A percentile compares a stretch with the other conserved stretches of the same genome.
Evolutionary conservation across 75 land plant species (phyloP).

Genomic region (Larix kaempferi): DNA sequence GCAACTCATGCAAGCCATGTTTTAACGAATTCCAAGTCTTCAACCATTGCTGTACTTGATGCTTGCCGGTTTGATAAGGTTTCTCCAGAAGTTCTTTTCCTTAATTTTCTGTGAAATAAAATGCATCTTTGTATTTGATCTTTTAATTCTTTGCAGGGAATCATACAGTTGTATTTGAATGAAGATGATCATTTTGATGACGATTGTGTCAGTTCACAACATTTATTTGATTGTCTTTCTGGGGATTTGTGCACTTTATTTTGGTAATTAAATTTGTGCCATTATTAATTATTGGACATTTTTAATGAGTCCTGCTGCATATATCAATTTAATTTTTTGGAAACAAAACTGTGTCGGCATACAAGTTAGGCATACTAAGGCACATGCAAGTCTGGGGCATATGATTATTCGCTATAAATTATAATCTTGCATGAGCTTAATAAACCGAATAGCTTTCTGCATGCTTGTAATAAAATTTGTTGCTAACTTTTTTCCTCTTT

Average conservation of each 20-base stretch:
- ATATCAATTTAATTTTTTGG: background rate
- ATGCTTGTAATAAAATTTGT: background rate
- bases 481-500: background rate
- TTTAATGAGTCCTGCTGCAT: background rate
- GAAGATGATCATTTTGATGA: background rate
- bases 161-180: background rate
- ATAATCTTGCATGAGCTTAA: background rate
- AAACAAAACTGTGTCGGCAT: background rate
- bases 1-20: conserved; percentile 50
- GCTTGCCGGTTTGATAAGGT: conserved; percentile 97
- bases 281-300: background rate
- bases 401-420: background rate
- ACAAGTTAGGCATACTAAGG: background rate
- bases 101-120: background rate
- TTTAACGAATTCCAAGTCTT: conserved; percentile 40
- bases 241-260: background rate
- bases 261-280: background rate
- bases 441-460: background rate
- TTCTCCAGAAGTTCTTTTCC: conserved; percentile 6
- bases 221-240: background rate
- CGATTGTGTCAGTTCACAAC: background rate
- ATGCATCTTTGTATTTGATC: background rate
- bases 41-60: conserved; percentile 60
- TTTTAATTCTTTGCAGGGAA: background rate
- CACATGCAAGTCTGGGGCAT: background rate